Evolutionary conservation across 208 protist species (phyloP).

Genomic region (Leishmania tarentolae): DNA sequence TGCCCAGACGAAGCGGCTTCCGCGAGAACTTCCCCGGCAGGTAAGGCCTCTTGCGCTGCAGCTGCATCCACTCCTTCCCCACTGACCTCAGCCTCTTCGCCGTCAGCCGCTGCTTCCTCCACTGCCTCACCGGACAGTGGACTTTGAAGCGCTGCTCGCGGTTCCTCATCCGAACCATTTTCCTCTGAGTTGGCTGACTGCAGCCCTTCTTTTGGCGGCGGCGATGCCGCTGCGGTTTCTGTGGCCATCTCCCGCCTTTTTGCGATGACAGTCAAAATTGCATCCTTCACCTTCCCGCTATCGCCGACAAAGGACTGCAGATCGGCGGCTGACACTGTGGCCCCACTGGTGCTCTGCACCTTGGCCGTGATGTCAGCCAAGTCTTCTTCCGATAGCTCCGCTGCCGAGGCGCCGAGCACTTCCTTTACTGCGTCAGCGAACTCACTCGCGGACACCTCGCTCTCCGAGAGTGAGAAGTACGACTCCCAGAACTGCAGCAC

Average conservation of each 20-base stretch:
- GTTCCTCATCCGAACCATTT: conserved; percentile 1
- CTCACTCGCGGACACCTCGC: conserved; percentile 52
- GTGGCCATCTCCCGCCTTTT: background rate
- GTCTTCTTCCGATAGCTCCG: conserved; percentile 22
- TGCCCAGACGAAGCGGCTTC: background rate
- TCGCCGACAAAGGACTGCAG: conserved; percentile 78
- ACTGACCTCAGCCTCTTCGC: background rate
- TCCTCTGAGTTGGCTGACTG: background rate
- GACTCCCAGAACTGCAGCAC: conserved; percentile 74
- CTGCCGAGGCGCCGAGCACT: conserved; percentile 17
- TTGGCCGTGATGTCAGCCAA: conserved; percentile 36
- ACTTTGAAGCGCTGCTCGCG: background rate
- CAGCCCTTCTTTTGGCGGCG: background rate
- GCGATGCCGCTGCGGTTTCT: background rate
- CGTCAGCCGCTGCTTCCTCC: conserved; percentile 6
- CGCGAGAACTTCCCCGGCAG: background rate
- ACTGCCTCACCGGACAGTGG: background rate
- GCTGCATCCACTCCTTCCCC: background rate
- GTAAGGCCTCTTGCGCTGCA: background rate
- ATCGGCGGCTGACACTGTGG: conserved; percentile 42
- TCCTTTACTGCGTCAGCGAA: conserved; percentile 46
- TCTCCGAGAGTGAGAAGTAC: conserved; percentile 69
- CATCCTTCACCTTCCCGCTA: conserved; percentile 30
- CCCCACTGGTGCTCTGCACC: conserved; percentile 32
- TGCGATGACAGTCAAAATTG: conserved; percentile 25